Evolutionary conservation across 2,329 filamentous ascomycete species (phyloP).

Genomic region (Xylariaceae sp.): DNA sequence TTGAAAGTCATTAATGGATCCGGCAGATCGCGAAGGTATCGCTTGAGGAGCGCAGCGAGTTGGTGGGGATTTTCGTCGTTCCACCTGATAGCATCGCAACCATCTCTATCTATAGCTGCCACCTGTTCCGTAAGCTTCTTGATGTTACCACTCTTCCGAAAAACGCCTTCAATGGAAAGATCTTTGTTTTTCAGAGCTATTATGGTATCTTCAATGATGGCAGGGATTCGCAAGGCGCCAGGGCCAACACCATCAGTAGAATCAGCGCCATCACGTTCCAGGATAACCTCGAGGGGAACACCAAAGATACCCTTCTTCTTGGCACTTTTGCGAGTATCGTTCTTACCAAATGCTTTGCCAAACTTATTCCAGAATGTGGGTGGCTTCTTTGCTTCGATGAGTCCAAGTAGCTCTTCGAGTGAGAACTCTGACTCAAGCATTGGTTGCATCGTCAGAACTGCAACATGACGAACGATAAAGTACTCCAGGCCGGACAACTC

Average conservation of each 20-base stretch:
- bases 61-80: constrained; percentile 88
- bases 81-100: constrained; percentile 79
- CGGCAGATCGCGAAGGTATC: constrained; percentile 89
- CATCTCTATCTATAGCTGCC: constrained; percentile 79
- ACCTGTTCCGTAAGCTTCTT: constrained; percentile 84
- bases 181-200: constrained; percentile 98
- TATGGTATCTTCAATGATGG: constrained; percentile 91
- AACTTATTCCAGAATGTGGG: constrained; percentile 98
- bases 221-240: constrained; percentile 82
- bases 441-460: constrained; percentile 91
- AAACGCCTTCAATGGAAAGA: constrained; percentile 96
- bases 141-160: constrained; percentile 99
- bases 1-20: constrained; percentile 95
- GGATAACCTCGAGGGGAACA: constrained; percentile 78
- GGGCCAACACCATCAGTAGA: constrained; percentile 97
- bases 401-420: constrained; percentile 84
- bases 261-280: constrained; percentile 91
- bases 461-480: constrained; percentile 93
- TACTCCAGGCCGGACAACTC: constrained; percentile 94
- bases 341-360: constrained; percentile 84
- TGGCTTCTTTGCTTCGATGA: constrained; percentile 86
- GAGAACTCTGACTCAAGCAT: constrained; percentile 85
- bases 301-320: constrained; percentile 96
- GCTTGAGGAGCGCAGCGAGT: constrained; percentile 88
- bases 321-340: constrained; percentile 67